Percentiles rank a stretch among this genome's conserved stretches.
Evolutionary conservation across 2,329 filamentous ascomycete species (phyloP).

Genomic region (Didymella segeticola): DNA sequence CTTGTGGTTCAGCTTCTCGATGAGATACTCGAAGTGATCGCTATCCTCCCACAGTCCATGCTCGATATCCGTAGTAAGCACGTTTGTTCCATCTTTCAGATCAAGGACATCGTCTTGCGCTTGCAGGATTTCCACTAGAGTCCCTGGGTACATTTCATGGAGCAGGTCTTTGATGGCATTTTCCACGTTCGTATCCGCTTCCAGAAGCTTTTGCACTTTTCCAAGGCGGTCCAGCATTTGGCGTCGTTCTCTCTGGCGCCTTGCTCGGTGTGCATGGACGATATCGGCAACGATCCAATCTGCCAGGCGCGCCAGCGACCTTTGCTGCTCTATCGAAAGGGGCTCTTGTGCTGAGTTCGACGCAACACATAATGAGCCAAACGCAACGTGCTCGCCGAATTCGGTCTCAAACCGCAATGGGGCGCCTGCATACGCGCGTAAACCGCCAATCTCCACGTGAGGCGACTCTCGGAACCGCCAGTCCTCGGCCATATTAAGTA

Average conservation of each 20-base stretch:
- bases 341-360: slow-evolving; percentile 45
- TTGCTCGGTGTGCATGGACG: slow-evolving; percentile 46
- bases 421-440: slow-evolving; percentile 53
- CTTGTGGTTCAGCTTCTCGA: slow-evolving; percentile 47
- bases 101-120: slow-evolving; percentile 31
- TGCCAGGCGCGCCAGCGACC: slow-evolving; percentile 46
- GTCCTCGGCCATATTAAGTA: slow-evolving; percentile 53
- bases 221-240: slow-evolving; percentile 49
- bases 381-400: slow-evolving; percentile 48
- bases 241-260: slow-evolving; percentile 51
- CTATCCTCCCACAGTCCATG: slow-evolving; percentile 56
- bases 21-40: slow-evolving; percentile 50
- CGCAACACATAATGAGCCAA: slow-evolving; percentile 55
- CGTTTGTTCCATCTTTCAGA: slow-evolving; percentile 33
- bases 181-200: slow-evolving; percentile 32
- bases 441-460: slow-evolving; percentile 50
- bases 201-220: slow-evolving; percentile 25
- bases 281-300: slow-evolving; percentile 53
- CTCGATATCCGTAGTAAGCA: slow-evolving; percentile 41
- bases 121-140: slow-evolving; percentile 37
- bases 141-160: slow-evolving; percentile 44
- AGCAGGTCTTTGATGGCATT: slow-evolving; percentile 41
- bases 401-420: slow-evolving; percentile 51
- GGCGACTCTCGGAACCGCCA: slow-evolving; percentile 55
- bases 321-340: slow-evolving; percentile 42